Base-by-base conservation (phyloP, 495 filamentous ascomycete species). In the Penicillium lagena region DNA sequence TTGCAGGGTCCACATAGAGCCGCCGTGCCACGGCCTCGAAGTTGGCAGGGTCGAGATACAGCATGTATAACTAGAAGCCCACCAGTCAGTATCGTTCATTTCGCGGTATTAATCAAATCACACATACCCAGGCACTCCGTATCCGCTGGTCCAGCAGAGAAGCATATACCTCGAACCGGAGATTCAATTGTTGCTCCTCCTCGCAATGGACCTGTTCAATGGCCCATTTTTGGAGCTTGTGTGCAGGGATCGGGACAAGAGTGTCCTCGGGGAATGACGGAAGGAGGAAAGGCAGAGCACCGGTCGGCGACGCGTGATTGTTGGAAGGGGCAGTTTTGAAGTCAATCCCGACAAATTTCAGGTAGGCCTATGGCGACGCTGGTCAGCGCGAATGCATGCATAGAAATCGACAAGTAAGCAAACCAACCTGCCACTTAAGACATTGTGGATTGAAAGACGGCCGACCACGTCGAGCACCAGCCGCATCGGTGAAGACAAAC, bases 381-480 rank as follows among this genome's bases (percentile, higher is more conserved):
- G 32, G 32, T 12, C 32, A 34, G 32, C 10, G 32, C 32, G 10
- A 34, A 12, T 12, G 10, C 0, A 10, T 45, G 32, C 31, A 31
- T 13, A 17, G 17, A 7, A 43, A 22, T 22, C 22, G 22, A 6
- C 22, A 4, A 22, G 22, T 3, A 22, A 22, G 22, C 22, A 5
- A 30, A 73, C 82, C 39, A 56, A 90, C 91, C 85, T 96, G 93
- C 90, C 89, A 96, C 68, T 91, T 96, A 50, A 98, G 73, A 73
- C 93, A 98, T 52, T 79, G 79, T 4, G 93, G 93, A 66, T 97
- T 96, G 70, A 87, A 96, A 39, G 86, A 91, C 14, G 89, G 88
- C 17, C 71, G 62, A 10, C 82, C 85, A 29, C 56, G 52, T 22
- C 62, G 57, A 14, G 83, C 89, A 47, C 82, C 85, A 22, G 72